phyloP scores from a whole-genome alignment of 345 rosid genomes.

The Eutrema yunnanense region DNA sequence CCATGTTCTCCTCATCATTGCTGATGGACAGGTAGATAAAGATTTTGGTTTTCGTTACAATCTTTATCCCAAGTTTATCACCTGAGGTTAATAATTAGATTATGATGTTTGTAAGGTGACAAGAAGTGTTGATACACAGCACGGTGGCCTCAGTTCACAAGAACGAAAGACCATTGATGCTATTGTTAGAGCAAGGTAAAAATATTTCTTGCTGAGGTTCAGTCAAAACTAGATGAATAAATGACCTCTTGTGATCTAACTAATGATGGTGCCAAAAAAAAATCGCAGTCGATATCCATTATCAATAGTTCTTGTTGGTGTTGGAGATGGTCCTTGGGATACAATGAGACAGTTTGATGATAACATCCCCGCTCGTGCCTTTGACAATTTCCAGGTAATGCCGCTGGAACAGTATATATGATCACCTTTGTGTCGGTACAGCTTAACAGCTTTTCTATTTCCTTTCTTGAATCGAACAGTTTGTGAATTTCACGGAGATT shows the following conservation, averaged over 20 bases:
- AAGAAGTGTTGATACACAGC: constrained; percentile 53
- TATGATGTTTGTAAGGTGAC: constrained; percentile 44
- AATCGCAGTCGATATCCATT: constrained; percentile 57
- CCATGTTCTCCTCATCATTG: constrained; percentile 78
- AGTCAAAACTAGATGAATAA: background rate
- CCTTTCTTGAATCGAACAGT: constrained; percentile 26
- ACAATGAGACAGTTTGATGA: constrained; percentile 86
- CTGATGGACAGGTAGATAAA: constrained; percentile 72
- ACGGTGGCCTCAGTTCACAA: constrained; percentile 61
- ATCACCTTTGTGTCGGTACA: background rate
- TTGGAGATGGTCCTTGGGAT: constrained; percentile 93
- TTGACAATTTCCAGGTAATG: constrained; percentile 55
- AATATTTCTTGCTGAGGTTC: background rate
- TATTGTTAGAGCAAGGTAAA: constrained; percentile 73
- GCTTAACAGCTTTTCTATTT: background rate
- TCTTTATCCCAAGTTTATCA: background rate
- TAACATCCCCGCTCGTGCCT: constrained; percentile 73
- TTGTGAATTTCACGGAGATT: constrained; percentile 80
- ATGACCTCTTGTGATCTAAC: background rate
- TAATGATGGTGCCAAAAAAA: background rate
- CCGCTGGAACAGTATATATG: background rate
- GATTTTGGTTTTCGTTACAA: background rate
- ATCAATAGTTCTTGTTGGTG: constrained; percentile 78
- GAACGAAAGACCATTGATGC: constrained; percentile 70
- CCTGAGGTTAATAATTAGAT: background rate